Conservation (phyloP, 1,139 yeast genomes). For the Yamadazyma epiphylla region DNA sequence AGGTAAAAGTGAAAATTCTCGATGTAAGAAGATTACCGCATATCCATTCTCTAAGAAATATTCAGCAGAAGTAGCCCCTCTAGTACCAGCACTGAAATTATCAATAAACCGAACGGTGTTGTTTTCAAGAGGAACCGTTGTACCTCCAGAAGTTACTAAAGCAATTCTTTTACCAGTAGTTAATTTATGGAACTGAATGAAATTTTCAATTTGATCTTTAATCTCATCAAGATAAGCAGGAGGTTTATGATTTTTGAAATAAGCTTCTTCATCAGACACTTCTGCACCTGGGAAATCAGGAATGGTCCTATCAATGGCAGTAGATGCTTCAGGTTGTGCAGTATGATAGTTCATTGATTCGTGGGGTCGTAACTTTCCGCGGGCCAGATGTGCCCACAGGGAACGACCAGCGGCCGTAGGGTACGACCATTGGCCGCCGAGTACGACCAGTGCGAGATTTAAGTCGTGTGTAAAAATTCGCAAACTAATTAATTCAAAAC, state of each 20-base stretch:
- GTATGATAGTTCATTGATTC: slow-evolving; percentile 48
- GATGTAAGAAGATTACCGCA: slow-evolving; percentile 86
- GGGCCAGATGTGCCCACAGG: neutral
- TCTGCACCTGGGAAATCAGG: slow-evolving; percentile 82
- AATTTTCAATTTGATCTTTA: slow-evolving; percentile 51
- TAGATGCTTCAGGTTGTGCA: slow-evolving; percentile 62
- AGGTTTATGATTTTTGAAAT: slow-evolving; percentile 66
- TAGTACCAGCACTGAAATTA: slow-evolving; percentile 94
- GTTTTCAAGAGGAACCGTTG: slow-evolving; percentile 95
- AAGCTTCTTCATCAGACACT: slow-evolving; percentile 66
- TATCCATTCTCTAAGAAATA: slow-evolving; percentile 81
- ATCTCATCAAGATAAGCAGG: slow-evolving; percentile 72
- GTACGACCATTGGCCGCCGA: no score
- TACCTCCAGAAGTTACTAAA: slow-evolving; percentile 94
- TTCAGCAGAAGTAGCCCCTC: slow-evolving; percentile 97
- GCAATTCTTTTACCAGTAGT: slow-evolving; percentile 54
- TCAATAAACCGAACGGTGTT: slow-evolving; percentile 96
- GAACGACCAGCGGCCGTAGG: no score
- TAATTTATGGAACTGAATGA: slow-evolving; percentile 47
- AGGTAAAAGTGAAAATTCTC: slow-evolving; percentile 90
- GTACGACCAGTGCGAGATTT: no score
- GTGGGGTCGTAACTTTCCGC: neutral
- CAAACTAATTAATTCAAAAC: no score
- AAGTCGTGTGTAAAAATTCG: no score
- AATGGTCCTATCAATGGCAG: slow-evolving; percentile 75